Conservation (phyloP, 495 filamentous ascomycete genomes). For the Penicillium mononematosum region DNA sequence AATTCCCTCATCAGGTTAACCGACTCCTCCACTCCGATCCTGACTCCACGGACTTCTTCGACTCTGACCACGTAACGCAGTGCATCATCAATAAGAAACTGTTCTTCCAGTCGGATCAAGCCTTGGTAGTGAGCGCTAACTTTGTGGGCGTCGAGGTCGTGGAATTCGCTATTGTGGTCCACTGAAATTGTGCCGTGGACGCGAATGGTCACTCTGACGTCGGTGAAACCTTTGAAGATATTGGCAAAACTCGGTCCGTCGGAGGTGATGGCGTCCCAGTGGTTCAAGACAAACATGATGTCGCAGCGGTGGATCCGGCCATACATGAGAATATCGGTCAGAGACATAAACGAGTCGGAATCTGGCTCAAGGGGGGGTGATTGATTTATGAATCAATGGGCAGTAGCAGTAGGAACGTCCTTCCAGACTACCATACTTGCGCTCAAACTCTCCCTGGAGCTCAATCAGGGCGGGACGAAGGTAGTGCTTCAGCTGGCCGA, state of each 20-base stretch:
- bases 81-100: conserved; percentile 8
- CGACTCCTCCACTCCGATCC: neutral
- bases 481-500: neutral
- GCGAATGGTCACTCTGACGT: neutral
- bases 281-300: neutral
- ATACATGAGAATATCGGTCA: neutral
- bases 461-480: neutral
- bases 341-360: neutral
- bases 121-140: neutral
- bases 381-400: conserved; percentile 1
- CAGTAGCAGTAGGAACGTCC: neutral
- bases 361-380: neutral
- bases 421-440: neutral
- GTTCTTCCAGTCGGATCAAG: neutral
- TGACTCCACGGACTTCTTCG: neutral
- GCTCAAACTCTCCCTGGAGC: neutral
- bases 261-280: neutral
- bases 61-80: neutral
- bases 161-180: neutral
- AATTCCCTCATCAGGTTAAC: neutral
- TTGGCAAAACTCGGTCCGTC: neutral
- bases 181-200: neutral
- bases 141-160: conserved; percentile 1
- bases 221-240: neutral
- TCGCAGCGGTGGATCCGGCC: neutral